Evolutionary conservation across 2,329 filamentous ascomycete genomes (phyloP).

Genomic region (Coniochaeta hoffmannii): DNA sequence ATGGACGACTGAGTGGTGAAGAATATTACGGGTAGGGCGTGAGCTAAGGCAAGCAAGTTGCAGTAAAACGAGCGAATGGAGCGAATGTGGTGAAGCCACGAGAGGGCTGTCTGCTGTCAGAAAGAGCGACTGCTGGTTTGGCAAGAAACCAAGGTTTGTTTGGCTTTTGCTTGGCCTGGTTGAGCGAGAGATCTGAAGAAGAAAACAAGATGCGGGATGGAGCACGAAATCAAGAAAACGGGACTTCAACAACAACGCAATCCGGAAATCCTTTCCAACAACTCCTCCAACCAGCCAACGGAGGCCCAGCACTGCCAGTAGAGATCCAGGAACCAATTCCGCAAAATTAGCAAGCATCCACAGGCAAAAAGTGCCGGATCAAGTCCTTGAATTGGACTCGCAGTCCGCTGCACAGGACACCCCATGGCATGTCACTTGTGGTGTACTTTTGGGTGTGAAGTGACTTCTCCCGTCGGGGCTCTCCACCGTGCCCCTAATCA

Average conservation of each 20-base stretch:
- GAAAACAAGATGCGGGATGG: not conserved
- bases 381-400: not conserved
- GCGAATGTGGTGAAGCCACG: conserved; percentile 3
- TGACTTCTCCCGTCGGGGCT: not conserved
- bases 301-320: not conserved
- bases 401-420: not conserved
- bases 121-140: not conserved
- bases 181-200: not conserved
- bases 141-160: too few relatives aligned
- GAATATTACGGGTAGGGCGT: not conserved
- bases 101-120: not conserved
- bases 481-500: conserved; percentile 1
- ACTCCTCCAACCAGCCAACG: not conserved
- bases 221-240: not conserved
- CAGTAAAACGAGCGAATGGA: not conserved
- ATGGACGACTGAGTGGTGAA: not conserved
- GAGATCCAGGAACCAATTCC: not conserved
- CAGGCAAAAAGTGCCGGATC: conserved; percentile 1
- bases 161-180: not conserved
- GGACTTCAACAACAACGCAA: not conserved
- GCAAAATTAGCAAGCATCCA: not conserved
- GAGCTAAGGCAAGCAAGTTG: not conserved
- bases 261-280: not conserved
- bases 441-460: not conserved
- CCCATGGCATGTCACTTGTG: not conserved